Percentiles rank a stretch among this genome's conserved stretches.
These are phyloP conservation scores for Annulohypoxylon bovei DNA, from an alignment of 495 filamentous ascomycete species.

Conservation along the genomic window DNA sequence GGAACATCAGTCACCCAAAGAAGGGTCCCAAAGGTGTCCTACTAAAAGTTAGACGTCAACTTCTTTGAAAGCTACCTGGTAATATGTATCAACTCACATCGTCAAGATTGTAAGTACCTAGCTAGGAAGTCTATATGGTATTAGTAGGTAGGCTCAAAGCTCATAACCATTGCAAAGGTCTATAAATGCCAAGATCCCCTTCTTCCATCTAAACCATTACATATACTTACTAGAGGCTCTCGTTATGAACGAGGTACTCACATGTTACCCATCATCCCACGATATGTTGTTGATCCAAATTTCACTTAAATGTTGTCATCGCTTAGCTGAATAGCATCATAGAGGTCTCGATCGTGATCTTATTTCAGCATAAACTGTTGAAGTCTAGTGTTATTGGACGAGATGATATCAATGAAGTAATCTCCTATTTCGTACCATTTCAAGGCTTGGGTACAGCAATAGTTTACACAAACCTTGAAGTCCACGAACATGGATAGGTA, in stretches of 20 bases:
- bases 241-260: neutral
- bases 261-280: neutral
- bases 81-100: conserved; percentile 52
- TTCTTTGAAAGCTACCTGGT: neutral
- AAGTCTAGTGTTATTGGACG: neutral
- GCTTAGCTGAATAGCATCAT: conserved; percentile 15
- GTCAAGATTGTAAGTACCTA: conserved; percentile 66
- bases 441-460: conserved; percentile 15
- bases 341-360: conserved; percentile 9
- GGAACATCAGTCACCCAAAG: conserved; percentile 69
- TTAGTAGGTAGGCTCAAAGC: too few species aligned
- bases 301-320: conserved; percentile 18
- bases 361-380: neutral
- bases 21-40: conserved; percentile 69
- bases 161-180: neutral
- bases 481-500: neutral
- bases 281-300: conserved; percentile 20
- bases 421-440: neutral
- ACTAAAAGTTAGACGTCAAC: conserved; percentile 18
- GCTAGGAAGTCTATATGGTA: conserved; percentile 62
- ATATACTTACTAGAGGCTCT: neutral
- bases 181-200: neutral
- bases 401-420: conserved; percentile 4
- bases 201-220: neutral
- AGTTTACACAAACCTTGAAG: conserved; percentile 1